Evolutionary conservation across 768 basidiomycete genomes (phyloP), one percentile per base, ranked within the genome.

Genomic region (Mycena venus): DNA sequence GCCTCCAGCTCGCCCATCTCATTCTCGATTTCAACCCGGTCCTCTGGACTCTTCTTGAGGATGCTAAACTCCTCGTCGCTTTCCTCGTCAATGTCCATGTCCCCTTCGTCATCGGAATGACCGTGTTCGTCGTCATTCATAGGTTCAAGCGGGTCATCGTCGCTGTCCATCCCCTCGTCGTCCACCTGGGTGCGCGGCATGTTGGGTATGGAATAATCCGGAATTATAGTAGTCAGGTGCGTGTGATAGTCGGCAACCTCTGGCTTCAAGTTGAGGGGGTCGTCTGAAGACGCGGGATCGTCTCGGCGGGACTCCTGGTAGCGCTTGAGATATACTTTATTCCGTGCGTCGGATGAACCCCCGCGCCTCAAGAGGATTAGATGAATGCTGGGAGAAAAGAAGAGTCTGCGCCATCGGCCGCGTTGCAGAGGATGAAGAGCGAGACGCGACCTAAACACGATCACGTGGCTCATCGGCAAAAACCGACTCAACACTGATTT

Each of bases 1-100:
- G 84, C 80, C 74, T 91, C 85, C 31, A 99, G 89, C 73, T 94
- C 91, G 0, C 84, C 80, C 51, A 99, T 96, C 83, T 99, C 98
- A 47, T 87, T 84, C 55, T 88, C 84, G 64, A 99, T 95, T 75
- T 94, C 94, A 3, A 86, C 85, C 71, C 90, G 92, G 76, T 98
- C 97, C 51, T 94, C 90, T 17, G 80, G 81, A 21, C 90, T 82
- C 79, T 91, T 93, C 64, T 88, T 84, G 55, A 83, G 80, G 40
- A 96, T 85, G 11, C 91, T 90, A 73, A 83, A 83, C 77, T 91
- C 92, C 77, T 96, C 94, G 66, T 92, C 90, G 56, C 85, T 85
- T n/a, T 89, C 87, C 5, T 75, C 79, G 31, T 81, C 79, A 0
- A 70, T 77, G n/a, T 82, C 79, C 62, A 77, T 71, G 42, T 74